Percentiles rank a stretch among this genome's conserved stretches.
Conservation (phyloP, 768 basidiomycete species). For the Trametes maxima region DNA sequence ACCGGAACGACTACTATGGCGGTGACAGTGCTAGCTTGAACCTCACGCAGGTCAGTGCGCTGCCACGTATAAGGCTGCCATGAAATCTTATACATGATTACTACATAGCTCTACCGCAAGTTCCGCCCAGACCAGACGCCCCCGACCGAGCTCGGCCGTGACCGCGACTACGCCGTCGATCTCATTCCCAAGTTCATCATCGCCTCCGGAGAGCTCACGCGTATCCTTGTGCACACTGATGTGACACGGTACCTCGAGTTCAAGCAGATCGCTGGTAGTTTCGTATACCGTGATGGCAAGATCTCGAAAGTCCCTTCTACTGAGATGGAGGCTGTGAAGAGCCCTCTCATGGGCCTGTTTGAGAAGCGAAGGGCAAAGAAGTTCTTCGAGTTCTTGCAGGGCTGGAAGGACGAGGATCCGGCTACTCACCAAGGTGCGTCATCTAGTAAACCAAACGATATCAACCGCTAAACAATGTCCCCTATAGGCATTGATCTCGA, state of each 20-base stretch:
- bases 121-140: slow-evolving; percentile 79
- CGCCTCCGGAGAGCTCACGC: slow-evolving; percentile 94
- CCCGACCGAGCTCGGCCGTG: slow-evolving; percentile 87
- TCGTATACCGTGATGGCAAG: slow-evolving; percentile 93
- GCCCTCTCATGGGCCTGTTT: slow-evolving; percentile 97
- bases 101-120: slow-evolving; percentile 85
- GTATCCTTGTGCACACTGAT: slow-evolving; percentile 98
- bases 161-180: slow-evolving; percentile 97
- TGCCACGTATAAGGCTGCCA: not conserved
- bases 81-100: not conserved
- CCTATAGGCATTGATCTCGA: slow-evolving; percentile 81
- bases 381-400: slow-evolving; percentile 96
- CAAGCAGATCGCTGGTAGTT: slow-evolving; percentile 99
- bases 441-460: not conserved
- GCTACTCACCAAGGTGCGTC: slow-evolving; percentile 88
- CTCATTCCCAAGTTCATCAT: slow-evolving; percentile 99
- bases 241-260: slow-evolving; percentile 99
- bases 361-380: slow-evolving; percentile 98
- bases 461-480: not conserved
- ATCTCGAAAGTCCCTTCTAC: slow-evolving; percentile 98
- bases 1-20: slow-evolving; percentile 98
- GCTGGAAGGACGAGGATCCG: slow-evolving; percentile 95
- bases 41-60: slow-evolving; percentile 80
- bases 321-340: slow-evolving; percentile 94
- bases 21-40: slow-evolving; percentile 97